A percentile compares a stretch with the other conserved stretches of the same genome.
These are phyloP conservation scores for Cynanchum wilfordii DNA, from an alignment of 257 asterid species.

Conservation along the genomic window DNA sequence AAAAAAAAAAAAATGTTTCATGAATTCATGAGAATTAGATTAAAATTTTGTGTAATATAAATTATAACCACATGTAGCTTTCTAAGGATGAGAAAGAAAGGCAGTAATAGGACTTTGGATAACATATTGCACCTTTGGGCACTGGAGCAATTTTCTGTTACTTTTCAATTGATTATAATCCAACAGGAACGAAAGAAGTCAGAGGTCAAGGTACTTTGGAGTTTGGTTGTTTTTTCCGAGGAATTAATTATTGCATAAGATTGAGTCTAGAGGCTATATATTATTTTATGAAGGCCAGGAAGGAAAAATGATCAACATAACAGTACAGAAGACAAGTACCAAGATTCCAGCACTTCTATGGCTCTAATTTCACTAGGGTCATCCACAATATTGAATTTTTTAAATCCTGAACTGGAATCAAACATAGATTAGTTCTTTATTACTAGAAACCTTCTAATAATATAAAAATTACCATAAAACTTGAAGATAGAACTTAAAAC, in stretches of 20 bases:
- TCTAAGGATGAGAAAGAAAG: not conserved
- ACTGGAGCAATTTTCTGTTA: not conserved
- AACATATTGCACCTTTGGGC: not conserved
- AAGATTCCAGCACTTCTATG: not conserved
- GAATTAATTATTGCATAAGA: not conserved
- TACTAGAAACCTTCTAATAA: not conserved
- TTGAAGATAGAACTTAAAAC: not conserved
- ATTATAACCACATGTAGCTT: not conserved
- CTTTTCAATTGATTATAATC: not conserved
- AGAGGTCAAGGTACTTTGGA: not conserved
- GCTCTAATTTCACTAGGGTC: not conserved
- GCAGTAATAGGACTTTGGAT: not conserved
- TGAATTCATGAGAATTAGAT: not conserved
- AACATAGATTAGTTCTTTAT: not conserved
- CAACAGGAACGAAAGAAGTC: not conserved
- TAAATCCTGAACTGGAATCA: not conserved
- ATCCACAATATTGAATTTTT: not conserved
- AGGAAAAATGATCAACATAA: not conserved
- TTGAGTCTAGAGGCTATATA: not conserved
- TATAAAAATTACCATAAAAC: not conserved
- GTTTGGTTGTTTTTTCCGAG: not conserved
- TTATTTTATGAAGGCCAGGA: constrained; percentile 1
- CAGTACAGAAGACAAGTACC: not conserved
- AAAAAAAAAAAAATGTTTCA: not conserved
- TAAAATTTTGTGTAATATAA: not conserved